Conservation (phyloP, 2,329 filamentous ascomycete species). For the Phyllosticta capitalensis region DNA sequence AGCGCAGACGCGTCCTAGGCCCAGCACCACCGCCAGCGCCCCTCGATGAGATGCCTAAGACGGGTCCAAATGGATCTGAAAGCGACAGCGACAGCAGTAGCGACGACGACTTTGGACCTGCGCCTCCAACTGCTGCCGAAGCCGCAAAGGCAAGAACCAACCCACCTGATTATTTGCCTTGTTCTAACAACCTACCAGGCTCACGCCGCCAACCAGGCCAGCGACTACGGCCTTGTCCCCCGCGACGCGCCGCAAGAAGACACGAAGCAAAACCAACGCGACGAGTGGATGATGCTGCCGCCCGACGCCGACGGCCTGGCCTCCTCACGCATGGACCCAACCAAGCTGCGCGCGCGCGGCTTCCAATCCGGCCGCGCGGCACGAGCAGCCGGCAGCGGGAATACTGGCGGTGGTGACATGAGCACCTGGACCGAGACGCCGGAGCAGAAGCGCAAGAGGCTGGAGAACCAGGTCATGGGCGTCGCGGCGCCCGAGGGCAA, state of each 20-base stretch:
- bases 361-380: constrained; percentile 65
- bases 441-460: constrained; percentile 70
- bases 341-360: constrained; percentile 69
- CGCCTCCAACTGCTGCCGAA: constrained; percentile 25
- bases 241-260: constrained; percentile 12
- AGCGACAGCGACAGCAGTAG: constrained; percentile 24
- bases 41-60: constrained; percentile 36
- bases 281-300: constrained; percentile 53
- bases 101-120: constrained; percentile 39
- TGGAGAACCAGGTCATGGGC: constrained; percentile 76
- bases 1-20: constrained; percentile 44
- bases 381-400: constrained; percentile 26
- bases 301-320: constrained; percentile 41
- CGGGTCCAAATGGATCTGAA: constrained; percentile 21
- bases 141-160: constrained; percentile 15
- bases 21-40: constrained; percentile 46
- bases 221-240: constrained; percentile 9
- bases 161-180: neutral
- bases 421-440: constrained; percentile 88
- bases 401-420: constrained; percentile 33
- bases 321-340: constrained; percentile 61
- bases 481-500: constrained; percentile 36
- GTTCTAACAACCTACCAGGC: neutral
- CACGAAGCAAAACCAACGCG: constrained; percentile 51
- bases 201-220: neutral